phyloP scores from a whole-genome alignment of 2,329 filamentous ascomycete genomes.

The Calycina herbarum region DNA sequence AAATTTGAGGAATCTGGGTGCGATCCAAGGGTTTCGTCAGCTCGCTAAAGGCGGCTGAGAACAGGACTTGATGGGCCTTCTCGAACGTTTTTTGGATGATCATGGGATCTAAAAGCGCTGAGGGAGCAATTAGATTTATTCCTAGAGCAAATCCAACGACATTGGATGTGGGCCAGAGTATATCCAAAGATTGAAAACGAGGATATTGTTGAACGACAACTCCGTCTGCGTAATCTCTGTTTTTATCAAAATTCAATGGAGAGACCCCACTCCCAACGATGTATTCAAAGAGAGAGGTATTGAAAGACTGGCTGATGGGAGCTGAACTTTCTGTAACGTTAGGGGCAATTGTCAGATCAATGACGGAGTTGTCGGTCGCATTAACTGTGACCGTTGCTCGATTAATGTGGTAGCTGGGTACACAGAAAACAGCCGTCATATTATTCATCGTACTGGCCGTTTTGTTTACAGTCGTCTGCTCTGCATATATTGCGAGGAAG shows the following conservation, averaged over 20 bases:
- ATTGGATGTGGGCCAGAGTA: constrained; percentile 31
- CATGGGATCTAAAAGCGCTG: constrained; percentile 39
- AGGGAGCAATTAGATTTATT: constrained; percentile 27
- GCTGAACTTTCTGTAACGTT: constrained; percentile 19
- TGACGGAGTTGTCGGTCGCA: constrained; percentile 19
- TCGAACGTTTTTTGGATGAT: constrained; percentile 40
- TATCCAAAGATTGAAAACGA: constrained; percentile 24
- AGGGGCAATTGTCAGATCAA: not conserved
- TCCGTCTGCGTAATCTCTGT: constrained; percentile 23
- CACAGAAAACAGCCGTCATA: constrained; percentile 45
- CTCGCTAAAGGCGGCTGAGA: constrained; percentile 36
- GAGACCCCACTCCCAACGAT: constrained; percentile 33
- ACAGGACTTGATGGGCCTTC: constrained; percentile 44
- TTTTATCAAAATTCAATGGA: constrained; percentile 7
- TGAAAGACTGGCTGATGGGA: constrained; percentile 38
- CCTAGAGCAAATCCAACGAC: constrained; percentile 44
- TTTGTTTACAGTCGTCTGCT: not conserved
- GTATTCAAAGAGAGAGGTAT: constrained; percentile 42
- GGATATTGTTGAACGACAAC: constrained; percentile 27
- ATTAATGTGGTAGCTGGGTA: constrained; percentile 48
- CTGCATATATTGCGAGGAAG: constrained; percentile 40
- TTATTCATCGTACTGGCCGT: constrained; percentile 16
- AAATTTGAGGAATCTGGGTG: not conserved
- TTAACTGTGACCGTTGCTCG: constrained; percentile 44
- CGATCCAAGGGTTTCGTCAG: constrained; percentile 2